Evolutionary conservation across 148 eudicot species (phyloP).

Genomic region (Silene uniflora): DNA sequence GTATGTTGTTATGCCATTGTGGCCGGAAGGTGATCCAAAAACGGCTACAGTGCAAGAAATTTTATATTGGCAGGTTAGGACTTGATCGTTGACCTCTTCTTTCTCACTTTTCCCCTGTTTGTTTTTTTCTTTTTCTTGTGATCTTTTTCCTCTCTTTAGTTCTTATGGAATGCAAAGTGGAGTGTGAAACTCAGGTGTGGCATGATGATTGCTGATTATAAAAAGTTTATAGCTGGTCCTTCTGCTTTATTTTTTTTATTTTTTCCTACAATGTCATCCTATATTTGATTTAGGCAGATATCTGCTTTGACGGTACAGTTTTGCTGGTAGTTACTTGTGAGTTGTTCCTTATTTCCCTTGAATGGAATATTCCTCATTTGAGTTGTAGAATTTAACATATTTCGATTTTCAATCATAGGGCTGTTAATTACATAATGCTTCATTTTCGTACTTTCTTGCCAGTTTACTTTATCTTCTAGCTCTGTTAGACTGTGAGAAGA

Average conservation of each 20-base stretch:
- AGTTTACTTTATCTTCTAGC: background rate
- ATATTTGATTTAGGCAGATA: background rate
- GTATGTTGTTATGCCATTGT: conserved; percentile 86
- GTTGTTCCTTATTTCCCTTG: background rate
- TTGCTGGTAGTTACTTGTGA: background rate
- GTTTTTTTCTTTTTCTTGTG: background rate
- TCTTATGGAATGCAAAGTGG: background rate
- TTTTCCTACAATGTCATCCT: background rate
- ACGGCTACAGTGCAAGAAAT: conserved; percentile 88
- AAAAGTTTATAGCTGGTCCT: background rate
- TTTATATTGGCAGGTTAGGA: conserved; percentile 88
- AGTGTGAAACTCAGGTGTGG: background rate
- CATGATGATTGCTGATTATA: background rate
- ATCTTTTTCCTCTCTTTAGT: background rate
- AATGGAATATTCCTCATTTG: background rate
- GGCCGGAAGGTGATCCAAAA: conserved; percentile 97
- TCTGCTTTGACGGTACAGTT: background rate
- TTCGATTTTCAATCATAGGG: background rate
- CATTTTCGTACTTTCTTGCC: background rate
- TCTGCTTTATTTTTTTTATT: background rate
- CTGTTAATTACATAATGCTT: background rate
- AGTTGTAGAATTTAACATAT: background rate
- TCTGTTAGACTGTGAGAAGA: background rate
- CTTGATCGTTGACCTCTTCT: background rate
- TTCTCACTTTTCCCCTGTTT: background rate